Percentiles rank a stretch among this genome's conserved stretches.
These are phyloP conservation scores for Albugo candida DNA, from an alignment of 352 stramenopile genomes.

Conservation along the genomic window DNA sequence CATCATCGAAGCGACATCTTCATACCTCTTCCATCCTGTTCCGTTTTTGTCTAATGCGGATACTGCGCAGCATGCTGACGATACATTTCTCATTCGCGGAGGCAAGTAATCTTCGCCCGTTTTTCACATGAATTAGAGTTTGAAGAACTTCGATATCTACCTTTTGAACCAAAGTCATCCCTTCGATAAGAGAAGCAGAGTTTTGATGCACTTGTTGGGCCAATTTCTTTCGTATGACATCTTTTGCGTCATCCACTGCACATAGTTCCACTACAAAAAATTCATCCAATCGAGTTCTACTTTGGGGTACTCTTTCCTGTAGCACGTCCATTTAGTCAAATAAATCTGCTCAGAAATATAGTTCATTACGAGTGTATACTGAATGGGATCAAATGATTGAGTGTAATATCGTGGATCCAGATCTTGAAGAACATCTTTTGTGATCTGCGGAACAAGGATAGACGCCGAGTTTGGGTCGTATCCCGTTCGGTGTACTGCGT, in stretches of 20 bases:
- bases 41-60: too few relatives aligned
- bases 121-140: slow-evolving; percentile 78
- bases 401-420: slow-evolving; percentile 71
- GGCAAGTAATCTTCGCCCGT: slow-evolving; percentile 45
- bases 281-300: slow-evolving; percentile 22
- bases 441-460: slow-evolving; percentile 36
- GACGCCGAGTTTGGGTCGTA: slow-evolving; percentile 10
- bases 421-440: slow-evolving; percentile 44
- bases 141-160: slow-evolving; percentile 69
- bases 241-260: slow-evolving; percentile 57
- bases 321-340: background rate
- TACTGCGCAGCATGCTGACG: too few relatives aligned
- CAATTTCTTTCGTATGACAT: slow-evolving; percentile 49
- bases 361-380: slow-evolving; percentile 31
- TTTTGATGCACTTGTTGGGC: slow-evolving; percentile 70
- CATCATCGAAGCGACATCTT: too few relatives aligned
- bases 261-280: slow-evolving; percentile 72
- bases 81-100: slow-evolving; percentile 35
- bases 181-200: slow-evolving; percentile 58
- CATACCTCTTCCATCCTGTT: slow-evolving; percentile 17
- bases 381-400: slow-evolving; percentile 45
- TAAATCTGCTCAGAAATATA: background rate
- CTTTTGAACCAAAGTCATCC: slow-evolving; percentile 76
- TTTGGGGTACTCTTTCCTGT: slow-evolving; percentile 43
- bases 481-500: background rate